phyloP scores from a whole-genome alignment of 192 early-diverging fungal species.

The Phycomyces blakesleeanus region DNA sequence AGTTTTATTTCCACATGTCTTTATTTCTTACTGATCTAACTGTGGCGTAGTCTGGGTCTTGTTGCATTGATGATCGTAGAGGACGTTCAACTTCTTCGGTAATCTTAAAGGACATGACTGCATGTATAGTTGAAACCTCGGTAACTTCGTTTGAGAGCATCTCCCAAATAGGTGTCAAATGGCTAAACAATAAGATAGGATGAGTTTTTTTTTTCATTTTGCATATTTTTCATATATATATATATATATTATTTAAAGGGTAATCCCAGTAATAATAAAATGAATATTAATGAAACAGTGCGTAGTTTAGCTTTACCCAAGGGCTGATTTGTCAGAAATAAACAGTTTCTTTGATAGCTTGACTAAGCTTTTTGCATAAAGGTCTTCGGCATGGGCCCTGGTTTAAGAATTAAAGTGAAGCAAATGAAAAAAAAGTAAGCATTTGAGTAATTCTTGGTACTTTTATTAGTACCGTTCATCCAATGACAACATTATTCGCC shows the following conservation, averaged over 20 bases:
- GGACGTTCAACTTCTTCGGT: constrained; percentile 39
- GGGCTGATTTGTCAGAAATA: constrained; percentile 37
- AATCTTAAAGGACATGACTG: constrained; percentile 35
- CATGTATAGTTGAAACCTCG: constrained; percentile 30
- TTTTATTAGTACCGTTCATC: no score
- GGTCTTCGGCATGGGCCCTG: constrained; percentile 45
- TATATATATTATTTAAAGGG: no score
- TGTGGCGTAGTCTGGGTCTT: constrained; percentile 13
- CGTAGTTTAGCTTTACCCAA: constrained; percentile 17
- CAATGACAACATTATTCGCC: no score
- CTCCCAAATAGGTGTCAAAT: constrained; percentile 29
- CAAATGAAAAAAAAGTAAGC: no score
- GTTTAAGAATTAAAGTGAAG: no score
- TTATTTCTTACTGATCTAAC: constrained; percentile 21
- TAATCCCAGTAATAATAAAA: background rate
- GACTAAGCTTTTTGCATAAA: constrained; percentile 44
- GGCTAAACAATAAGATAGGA: background rate
- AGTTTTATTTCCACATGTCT: background rate
- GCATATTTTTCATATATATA: no score
- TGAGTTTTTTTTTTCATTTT: background rate
- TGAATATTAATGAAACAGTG: background rate
- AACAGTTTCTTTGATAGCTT: constrained; percentile 44
- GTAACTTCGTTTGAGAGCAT: constrained; percentile 26
- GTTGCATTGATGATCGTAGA: constrained; percentile 13
- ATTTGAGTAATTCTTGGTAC: no score